Percentiles rank a stretch among this genome's conserved stretches.
Conservation (phyloP, 495 filamentous ascomycete genomes). For the Trichoderma asperelloides region DNA sequence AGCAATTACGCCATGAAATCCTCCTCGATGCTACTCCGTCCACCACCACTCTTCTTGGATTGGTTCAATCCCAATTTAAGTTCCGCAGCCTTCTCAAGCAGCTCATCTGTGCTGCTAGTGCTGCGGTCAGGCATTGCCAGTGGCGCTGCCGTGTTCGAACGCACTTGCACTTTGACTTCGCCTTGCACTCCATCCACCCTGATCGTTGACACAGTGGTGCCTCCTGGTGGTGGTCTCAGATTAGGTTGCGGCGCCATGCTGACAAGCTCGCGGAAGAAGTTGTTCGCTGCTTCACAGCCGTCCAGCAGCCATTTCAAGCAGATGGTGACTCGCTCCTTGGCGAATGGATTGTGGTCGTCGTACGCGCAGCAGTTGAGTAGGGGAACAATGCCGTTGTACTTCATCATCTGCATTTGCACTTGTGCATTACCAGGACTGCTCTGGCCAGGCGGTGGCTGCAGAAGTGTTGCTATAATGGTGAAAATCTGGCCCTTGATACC, state of each 20-base stretch:
- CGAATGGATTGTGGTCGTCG: constrained; percentile 82
- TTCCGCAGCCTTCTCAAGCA: constrained; percentile 1
- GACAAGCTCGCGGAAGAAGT: constrained; percentile 57
- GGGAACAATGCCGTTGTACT: constrained; percentile 70
- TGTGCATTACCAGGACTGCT: constrained; percentile 57
- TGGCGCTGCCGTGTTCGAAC: constrained; percentile 10
- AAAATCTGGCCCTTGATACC: constrained; percentile 89
- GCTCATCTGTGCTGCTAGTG: constrained; percentile 1
- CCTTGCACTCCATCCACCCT: constrained; percentile 36
- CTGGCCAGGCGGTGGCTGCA: constrained; percentile 45
- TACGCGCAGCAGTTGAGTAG: constrained; percentile 80
- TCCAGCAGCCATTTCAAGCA: constrained; percentile 84
- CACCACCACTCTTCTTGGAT: background rate
- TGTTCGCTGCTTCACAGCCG: constrained; percentile 69
- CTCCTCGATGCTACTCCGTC: constrained; percentile 6
- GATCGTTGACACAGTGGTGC: constrained; percentile 17
- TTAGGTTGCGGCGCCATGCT: constrained; percentile 22
- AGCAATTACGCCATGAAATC: constrained; percentile 9
- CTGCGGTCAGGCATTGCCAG: background rate
- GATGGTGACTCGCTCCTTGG: constrained; percentile 84
- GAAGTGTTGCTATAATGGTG: constrained; percentile 73
- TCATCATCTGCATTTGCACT: constrained; percentile 78
- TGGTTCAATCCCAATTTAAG: background rate
- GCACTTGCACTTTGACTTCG: constrained; percentile 36
- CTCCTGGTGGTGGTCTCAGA: constrained; percentile 13